These are phyloP conservation scores for Chalciporus pseudorubinellus DNA, from an alignment of 768 basidiomycete genomes.

Conservation along the genomic window DNA sequence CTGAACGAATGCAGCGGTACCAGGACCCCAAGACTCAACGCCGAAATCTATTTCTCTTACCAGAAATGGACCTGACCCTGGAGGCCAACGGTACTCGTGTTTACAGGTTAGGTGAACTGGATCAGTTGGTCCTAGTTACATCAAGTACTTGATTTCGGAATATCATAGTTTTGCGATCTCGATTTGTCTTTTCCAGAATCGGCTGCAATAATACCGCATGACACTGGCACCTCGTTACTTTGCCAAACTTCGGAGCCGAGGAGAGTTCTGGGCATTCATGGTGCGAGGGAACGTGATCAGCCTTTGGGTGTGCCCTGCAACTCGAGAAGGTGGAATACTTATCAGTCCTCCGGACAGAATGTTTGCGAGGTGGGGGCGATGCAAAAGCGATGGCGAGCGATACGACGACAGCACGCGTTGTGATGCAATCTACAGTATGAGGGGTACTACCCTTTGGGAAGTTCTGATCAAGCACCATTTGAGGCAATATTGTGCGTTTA, in stretches of 20 bases:
- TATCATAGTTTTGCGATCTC: neutral
- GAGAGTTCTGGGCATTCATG: neutral
- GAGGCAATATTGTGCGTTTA: constrained; percentile 5
- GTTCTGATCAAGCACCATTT: constrained; percentile 7
- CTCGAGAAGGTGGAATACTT: neutral
- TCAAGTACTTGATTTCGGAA: neutral
- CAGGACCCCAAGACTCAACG: too few relatives aligned
- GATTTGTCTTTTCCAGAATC: neutral
- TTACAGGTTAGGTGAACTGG: neutral
- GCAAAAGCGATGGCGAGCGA: constrained; percentile 1
- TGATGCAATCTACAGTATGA: neutral
- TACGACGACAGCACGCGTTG: neutral
- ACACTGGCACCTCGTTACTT: neutral
- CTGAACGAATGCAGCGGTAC: too few relatives aligned
- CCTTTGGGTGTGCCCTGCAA: neutral
- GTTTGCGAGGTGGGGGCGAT: constrained; percentile 3
- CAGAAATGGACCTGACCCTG: too few relatives aligned
- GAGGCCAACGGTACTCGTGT: too few relatives aligned
- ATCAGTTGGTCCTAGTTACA: neutral
- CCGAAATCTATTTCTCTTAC: too few relatives aligned
- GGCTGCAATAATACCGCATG: neutral
- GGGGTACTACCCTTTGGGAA: constrained; percentile 16
- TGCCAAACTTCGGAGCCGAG: constrained; percentile 11
- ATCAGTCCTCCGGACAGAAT: constrained; percentile 1
- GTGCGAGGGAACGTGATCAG: too few relatives aligned